Conservation (phyloP, 2,329 filamentous ascomycete genomes). For the Arthrobotrys conoides region DNA sequence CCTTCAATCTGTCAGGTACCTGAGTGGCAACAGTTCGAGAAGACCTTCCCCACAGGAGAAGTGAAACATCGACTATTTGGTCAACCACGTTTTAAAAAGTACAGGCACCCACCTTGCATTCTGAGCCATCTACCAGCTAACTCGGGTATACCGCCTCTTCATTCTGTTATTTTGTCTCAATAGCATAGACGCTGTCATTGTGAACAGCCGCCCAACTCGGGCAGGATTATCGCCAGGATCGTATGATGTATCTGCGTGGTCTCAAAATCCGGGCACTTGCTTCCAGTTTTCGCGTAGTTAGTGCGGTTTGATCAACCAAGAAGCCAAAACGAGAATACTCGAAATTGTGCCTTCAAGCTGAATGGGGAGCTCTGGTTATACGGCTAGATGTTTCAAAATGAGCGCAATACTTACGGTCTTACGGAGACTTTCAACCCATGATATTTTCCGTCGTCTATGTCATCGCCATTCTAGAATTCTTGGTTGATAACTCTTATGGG, state of each 20-base stretch:
- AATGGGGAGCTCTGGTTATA: slow-evolving; percentile 22
- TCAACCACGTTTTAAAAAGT: slow-evolving; percentile 35
- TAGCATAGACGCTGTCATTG: slow-evolving; percentile 44
- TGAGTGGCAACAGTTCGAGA: slow-evolving; percentile 5
- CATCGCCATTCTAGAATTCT: not conserved
- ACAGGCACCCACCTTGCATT: slow-evolving; percentile 34
- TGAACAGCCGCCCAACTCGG: slow-evolving; percentile 47
- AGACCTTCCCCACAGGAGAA: slow-evolving; percentile 48
- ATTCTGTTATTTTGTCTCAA: slow-evolving; percentile 17
- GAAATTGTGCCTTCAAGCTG: slow-evolving; percentile 10
- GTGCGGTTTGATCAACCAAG: slow-evolving; percentile 26
- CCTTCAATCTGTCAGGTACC: slow-evolving; percentile 34
- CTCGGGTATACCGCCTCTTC: slow-evolving; percentile 1
- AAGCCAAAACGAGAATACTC: slow-evolving; percentile 44
- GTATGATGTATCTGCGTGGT: slow-evolving; percentile 30
- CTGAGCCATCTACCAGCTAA: slow-evolving; percentile 16
- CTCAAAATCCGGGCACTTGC: not conserved
- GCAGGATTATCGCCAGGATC: slow-evolving; percentile 42
- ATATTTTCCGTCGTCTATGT: slow-evolving; percentile 16
- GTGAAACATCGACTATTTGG: slow-evolving; percentile 44
- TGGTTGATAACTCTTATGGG: not conserved
- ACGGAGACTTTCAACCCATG: slow-evolving; percentile 43
- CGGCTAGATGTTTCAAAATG: slow-evolving; percentile 47
- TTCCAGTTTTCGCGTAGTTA: slow-evolving; percentile 14
- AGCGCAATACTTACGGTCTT: slow-evolving; percentile 8